Conservation (phyloP, 2,329 filamentous ascomycete genomes). For the Colletotrichum plurivorum region DNA sequence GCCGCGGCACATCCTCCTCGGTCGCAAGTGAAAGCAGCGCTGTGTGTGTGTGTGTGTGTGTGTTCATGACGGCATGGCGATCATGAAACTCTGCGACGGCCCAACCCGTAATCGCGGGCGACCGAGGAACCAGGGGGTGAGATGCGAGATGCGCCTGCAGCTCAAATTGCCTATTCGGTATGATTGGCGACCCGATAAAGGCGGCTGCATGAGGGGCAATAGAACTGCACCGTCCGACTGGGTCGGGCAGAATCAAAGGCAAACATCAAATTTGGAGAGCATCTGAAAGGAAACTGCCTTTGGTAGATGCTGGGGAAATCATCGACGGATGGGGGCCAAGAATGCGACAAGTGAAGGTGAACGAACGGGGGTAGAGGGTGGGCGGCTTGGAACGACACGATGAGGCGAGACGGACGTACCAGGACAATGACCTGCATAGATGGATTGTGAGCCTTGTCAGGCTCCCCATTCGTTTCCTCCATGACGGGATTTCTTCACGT, state of each 20-base stretch:
- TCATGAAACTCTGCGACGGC: neutral
- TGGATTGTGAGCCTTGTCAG: conserved; percentile 49
- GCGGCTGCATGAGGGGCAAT: conserved; percentile 28
- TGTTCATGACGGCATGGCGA: too few species aligned
- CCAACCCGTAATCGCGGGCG: conserved; percentile 17
- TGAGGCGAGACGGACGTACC: conserved; percentile 65
- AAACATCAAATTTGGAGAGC: too few species aligned
- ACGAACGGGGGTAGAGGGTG: neutral
- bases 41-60: neutral
- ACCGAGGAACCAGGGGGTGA: conserved; percentile 11
- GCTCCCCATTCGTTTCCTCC: conserved; percentile 35
- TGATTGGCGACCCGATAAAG: conserved; percentile 21
- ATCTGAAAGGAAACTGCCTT: neutral
- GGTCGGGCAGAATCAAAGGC: neutral
- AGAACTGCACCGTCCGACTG: conserved; percentile 16
- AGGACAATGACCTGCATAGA: conserved; percentile 82
- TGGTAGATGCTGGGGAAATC: neutral
- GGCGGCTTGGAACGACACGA: neutral
- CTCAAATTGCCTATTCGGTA: conserved; percentile 27
- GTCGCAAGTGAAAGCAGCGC: neutral
- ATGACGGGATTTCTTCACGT: conserved; percentile 9
- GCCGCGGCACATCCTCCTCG: neutral
- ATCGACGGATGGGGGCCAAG: neutral
- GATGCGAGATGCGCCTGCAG: conserved; percentile 17
- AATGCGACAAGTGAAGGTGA: neutral